Conservation (phyloP, 2,329 filamentous ascomycete genomes). For the Diaporthe citrichinensis region DNA sequence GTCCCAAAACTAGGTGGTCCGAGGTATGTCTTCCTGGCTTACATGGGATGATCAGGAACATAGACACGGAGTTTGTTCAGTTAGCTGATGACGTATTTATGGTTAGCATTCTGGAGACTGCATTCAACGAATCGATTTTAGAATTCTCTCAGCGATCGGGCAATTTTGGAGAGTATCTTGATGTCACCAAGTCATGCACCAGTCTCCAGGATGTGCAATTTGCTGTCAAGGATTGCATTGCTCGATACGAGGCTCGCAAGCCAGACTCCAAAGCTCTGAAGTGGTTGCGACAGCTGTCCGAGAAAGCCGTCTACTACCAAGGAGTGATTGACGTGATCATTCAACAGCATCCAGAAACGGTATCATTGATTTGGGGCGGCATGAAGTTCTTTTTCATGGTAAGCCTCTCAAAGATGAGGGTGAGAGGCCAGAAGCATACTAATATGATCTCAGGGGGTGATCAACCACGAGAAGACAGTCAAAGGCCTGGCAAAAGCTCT, state of each 20-base stretch:
- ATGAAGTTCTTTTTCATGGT: constrained; percentile 48
- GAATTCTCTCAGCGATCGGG: too few relatives aligned
- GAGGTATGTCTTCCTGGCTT: too few relatives aligned
- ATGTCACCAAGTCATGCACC: too few relatives aligned
- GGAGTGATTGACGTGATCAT: constrained; percentile 43
- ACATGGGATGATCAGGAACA: too few relatives aligned
- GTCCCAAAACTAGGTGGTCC: too few relatives aligned
- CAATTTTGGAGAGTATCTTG: too few relatives aligned
- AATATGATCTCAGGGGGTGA: not conserved
- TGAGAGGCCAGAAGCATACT: not conserved
- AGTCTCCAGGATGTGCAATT: too few relatives aligned
- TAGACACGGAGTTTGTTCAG: too few relatives aligned
- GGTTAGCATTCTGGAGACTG: too few relatives aligned
- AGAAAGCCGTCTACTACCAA: not conserved
- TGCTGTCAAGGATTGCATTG: not conserved
- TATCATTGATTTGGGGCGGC: constrained; percentile 45
- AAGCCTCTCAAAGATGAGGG: not conserved
- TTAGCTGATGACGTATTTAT: too few relatives aligned
- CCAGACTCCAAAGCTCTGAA: not conserved
- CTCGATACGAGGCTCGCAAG: not conserved
- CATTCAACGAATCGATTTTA: too few relatives aligned
- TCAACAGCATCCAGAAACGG: constrained; percentile 47
- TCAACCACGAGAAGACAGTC: constrained; percentile 22
- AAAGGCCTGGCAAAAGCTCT: constrained; percentile 43
- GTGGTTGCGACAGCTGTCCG: not conserved